phyloP scores from a whole-genome alignment of 495 filamentous ascomycete genomes.

The Barbatosphaeria neglecta region DNA sequence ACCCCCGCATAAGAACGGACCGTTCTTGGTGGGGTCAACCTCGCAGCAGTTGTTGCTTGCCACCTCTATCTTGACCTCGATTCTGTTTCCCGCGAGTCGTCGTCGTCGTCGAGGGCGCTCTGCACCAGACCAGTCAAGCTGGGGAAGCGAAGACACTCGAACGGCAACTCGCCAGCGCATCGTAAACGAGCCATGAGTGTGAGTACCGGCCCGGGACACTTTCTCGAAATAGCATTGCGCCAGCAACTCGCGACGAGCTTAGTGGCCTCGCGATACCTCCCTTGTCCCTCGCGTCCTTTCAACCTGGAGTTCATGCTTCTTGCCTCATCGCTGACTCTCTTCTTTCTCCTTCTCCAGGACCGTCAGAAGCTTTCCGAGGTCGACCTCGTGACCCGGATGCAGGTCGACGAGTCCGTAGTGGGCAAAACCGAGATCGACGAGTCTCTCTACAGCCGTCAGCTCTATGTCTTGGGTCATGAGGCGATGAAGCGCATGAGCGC shows the following conservation, averaged over 20 bases:
- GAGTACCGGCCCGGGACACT: no score
- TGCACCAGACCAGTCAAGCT: slow-evolving; percentile 26
- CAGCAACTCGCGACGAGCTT: not conserved
- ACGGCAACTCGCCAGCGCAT: slow-evolving; percentile 59
- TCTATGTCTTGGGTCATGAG: slow-evolving; percentile 96
- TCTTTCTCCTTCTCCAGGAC: slow-evolving; percentile 18
- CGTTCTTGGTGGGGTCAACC: not conserved
- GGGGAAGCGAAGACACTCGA: slow-evolving; percentile 79
- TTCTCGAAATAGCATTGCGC: no score
- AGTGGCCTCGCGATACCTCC: not conserved
- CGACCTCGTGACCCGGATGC: slow-evolving; percentile 65
- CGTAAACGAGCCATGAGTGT: slow-evolving; percentile 79
- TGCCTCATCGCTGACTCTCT: not conserved
- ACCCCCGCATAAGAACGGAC: not conserved
- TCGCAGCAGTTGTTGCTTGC: not conserved
- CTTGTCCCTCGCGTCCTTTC: not conserved
- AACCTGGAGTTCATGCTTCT: not conserved
- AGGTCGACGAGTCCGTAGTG: slow-evolving; percentile 57
- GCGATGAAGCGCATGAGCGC: slow-evolving; percentile 99
- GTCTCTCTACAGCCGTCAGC: slow-evolving; percentile 92
- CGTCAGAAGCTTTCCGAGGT: slow-evolving; percentile 32
- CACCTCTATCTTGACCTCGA: not conserved
- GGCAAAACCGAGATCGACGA: slow-evolving; percentile 74
- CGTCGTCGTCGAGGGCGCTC: not conserved
- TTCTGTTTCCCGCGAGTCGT: not conserved